phyloP scores from a whole-genome alignment of 495 filamentous ascomycete genomes.

The Hyaloscypha variabilis region DNA sequence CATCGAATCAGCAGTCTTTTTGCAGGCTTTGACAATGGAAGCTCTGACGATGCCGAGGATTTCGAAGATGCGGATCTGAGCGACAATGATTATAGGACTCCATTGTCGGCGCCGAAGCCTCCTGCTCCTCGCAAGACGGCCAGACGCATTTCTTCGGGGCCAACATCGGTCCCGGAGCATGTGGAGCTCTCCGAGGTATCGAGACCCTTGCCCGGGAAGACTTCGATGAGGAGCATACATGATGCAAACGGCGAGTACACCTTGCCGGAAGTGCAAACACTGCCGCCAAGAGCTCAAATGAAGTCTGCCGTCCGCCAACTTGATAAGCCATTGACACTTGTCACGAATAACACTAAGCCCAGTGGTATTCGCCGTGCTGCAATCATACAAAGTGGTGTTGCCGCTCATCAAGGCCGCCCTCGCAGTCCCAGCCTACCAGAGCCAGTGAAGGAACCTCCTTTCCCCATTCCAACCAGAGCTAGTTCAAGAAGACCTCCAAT shows the following conservation, averaged over 20 bases:
- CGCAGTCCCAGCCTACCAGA: slow-evolving; percentile 77
- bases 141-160: slow-evolving; percentile 38
- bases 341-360: slow-evolving; percentile 32
- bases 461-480: slow-evolving; percentile 86
- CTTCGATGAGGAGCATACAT: slow-evolving; percentile 7
- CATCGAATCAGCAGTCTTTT: slow-evolving; percentile 82
- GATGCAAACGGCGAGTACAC: slow-evolving; percentile 20
- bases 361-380: slow-evolving; percentile 60
- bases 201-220: slow-evolving; percentile 19
- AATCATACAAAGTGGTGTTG: slow-evolving; percentile 77
- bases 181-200: slow-evolving; percentile 26
- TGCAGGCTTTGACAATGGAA: slow-evolving; percentile 72
- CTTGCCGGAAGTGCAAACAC: slow-evolving; percentile 23
- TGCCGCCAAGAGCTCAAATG: slow-evolving; percentile 12
- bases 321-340: slow-evolving; percentile 32
- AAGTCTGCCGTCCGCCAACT: slow-evolving; percentile 28
- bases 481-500: slow-evolving; percentile 80
- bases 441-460: slow-evolving; percentile 64
- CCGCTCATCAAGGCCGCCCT: slow-evolving; percentile 66
- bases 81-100: slow-evolving; percentile 65
- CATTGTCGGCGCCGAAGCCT: slow-evolving; percentile 62
- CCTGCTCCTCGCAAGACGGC: slow-evolving; percentile 35
- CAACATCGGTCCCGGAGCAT: slow-evolving; percentile 31
- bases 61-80: slow-evolving; percentile 63
- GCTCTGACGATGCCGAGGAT: slow-evolving; percentile 60